These are phyloP conservation scores for Pulicaria dysenterica DNA, from an alignment of 129 eudicot species.

Conservation along the genomic window DNA sequence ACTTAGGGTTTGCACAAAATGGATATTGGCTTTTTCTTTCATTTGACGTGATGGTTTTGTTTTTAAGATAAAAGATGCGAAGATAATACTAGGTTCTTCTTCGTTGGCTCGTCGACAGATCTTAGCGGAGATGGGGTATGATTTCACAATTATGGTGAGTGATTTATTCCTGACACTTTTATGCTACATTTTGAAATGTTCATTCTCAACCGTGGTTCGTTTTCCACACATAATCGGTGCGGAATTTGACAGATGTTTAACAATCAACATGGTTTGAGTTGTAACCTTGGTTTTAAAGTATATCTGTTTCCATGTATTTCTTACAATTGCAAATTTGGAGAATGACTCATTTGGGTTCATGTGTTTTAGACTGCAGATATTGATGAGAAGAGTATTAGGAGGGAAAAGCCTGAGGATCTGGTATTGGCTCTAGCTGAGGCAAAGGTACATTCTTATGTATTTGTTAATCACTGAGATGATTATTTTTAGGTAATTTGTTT, in stretches of 20 bases:
- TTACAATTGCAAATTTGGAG: not conserved
- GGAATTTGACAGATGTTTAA: too few species aligned
- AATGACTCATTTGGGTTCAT: not conserved
- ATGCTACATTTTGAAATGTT: not conserved
- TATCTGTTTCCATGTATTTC: not conserved
- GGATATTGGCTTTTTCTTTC: not conserved
- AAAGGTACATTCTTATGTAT: slow-evolving; percentile 52
- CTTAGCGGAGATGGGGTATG: slow-evolving; percentile 81
- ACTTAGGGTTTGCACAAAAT: not conserved
- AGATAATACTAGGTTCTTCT: slow-evolving; percentile 90
- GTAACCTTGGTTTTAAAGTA: too few species aligned
- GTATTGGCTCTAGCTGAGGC: slow-evolving; percentile 92
- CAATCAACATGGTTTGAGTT: too few species aligned
- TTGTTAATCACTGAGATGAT: not conserved
- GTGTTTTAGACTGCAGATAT: slow-evolving; percentile 74
- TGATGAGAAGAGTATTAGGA: slow-evolving; percentile 91
- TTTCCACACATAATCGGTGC: too few species aligned
- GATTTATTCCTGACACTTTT: not conserved
- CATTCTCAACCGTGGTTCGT: too few species aligned
- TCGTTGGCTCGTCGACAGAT: slow-evolving; percentile 75
- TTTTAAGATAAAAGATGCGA: slow-evolving; percentile 31
- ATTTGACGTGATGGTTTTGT: slow-evolving; percentile 26
- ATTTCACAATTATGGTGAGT: slow-evolving; percentile 74
- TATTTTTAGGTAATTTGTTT: not conserved
- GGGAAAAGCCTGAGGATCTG: slow-evolving; percentile 79